Evolutionary conservation across 805 yeast species (phyloP), one percentile per base, ranked within the genome.

Genomic region (Kodamaea kaohsiungensis): DNA sequence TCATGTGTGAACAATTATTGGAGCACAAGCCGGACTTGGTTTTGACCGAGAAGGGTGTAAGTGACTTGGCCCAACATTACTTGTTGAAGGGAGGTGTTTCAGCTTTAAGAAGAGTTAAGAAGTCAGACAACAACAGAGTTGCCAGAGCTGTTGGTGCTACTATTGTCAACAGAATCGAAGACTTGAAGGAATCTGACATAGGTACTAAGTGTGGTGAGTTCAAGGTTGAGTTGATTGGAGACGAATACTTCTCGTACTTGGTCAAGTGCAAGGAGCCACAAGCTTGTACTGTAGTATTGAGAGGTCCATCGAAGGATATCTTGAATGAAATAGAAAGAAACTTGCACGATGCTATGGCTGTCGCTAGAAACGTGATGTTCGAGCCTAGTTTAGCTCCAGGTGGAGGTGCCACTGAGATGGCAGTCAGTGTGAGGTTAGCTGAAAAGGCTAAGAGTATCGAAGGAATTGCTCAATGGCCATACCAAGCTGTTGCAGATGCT

Each of bases 391-490:
- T 95, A 67, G 82, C 97, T 1, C 99, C 99, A 49, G 99, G 99
- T 65, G 99, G 99, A 57, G 99, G 99, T 64, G 99, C 99, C 51
- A 93, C 98, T 27, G 99, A 95, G 76, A 95, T 95, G 98, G 98
- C 98, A 2, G 91, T 95, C 40, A 81, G 93, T 56, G 98, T 95
- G 30, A 84, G 80, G 60, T 80, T 95, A 56, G 82, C 96, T 15
- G 97, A 92, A 69, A 87, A 84, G 75, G 97, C 98, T 49, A 93
- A 91, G 77, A 80, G 85, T 49, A 83, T 95, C 61, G 97, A 91
- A 70, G 99, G 98, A 57, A 88, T 93, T 54, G 92, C 89, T 55
- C 99, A 95, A 75, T 93, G 97, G 96, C 99, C 99, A 48, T 95
- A 95, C 73, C 95, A 90, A 74, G 98, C 98, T 2, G 98, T 95